Evolutionary conservation across 805 yeast species (phyloP).

Genomic region (Lachancea waltii): DNA sequence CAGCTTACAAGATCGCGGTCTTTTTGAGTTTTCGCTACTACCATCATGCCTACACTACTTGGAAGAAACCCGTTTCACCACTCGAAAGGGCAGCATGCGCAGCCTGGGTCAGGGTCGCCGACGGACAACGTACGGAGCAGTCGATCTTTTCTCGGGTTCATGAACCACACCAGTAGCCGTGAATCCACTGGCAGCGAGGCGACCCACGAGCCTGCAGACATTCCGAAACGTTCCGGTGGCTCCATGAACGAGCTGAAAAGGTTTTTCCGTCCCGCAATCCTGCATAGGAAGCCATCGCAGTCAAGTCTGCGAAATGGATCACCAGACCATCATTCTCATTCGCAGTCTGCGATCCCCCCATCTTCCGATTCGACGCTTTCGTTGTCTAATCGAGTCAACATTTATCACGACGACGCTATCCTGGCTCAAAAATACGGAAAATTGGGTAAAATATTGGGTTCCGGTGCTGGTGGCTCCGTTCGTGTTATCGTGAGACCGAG

Average conservation of each 20-base stretch:
- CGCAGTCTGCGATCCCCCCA: constrained; percentile 35
- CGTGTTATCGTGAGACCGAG: constrained; percentile 59
- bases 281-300: constrained; percentile 19
- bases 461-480: constrained; percentile 90
- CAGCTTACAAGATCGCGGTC: too few species aligned
- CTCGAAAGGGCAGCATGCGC: constrained; percentile 4
- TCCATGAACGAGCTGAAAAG: constrained; percentile 70
- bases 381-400: constrained; percentile 32
- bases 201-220: neutral
- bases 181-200: constrained; percentile 28
- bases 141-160: constrained; percentile 28
- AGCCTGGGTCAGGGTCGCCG: constrained; percentile 1
- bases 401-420: constrained; percentile 46
- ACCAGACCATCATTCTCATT: constrained; percentile 23
- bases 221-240: constrained; percentile 8
- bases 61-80: constrained; percentile 29
- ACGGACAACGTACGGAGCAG: constrained; percentile 11
- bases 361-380: constrained; percentile 31
- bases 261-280: constrained; percentile 53
- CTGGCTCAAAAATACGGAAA: constrained; percentile 61
- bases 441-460: constrained; percentile 67
- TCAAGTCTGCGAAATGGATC: constrained; percentile 14
- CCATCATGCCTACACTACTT: constrained; percentile 24
- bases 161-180: constrained; percentile 27
- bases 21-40: neutral